Evolutionary conservation across 78 protist species (phyloP).

Genomic region (Isochrysis galbana): DNA sequence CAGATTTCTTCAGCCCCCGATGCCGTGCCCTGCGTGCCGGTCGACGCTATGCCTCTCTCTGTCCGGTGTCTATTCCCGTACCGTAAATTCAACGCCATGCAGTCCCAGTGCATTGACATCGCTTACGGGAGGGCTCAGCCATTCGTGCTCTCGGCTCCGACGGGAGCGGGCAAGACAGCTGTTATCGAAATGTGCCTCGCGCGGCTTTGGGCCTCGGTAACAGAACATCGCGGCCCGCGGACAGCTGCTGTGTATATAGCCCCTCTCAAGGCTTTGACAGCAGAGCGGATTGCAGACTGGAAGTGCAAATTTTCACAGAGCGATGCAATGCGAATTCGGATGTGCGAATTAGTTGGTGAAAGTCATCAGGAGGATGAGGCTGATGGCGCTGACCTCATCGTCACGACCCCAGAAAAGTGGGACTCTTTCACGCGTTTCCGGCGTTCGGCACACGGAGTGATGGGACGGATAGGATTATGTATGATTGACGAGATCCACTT

Average conservation of each 20-base stretch:
- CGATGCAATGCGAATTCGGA: neutral
- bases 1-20: too few species aligned
- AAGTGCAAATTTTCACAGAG: too few species aligned
- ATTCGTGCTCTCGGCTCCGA: neutral
- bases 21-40: neutral
- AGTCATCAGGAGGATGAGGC: neutral
- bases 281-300: constrained; percentile 7
- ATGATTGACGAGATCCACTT: constrained; percentile 98
- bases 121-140: neutral
- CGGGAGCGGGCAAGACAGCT: neutral
- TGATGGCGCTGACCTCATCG: constrained; percentile 65
- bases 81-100: neutral
- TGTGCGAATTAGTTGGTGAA: neutral
- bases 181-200: neutral
- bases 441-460: neutral
- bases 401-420: constrained; percentile 99
- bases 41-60: neutral
- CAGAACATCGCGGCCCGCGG: neutral
- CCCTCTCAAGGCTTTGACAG: neutral
- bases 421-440: constrained; percentile 71
- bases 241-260: neutral
- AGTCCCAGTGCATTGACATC: neutral
- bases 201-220: neutral
- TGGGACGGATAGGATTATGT: constrained; percentile 71
- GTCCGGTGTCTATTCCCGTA: neutral